A percentile compares a stretch with the other conserved stretches of the same genome.
These are phyloP conservation scores for Parmelia sp. DNA, from an alignment of 495 filamentous ascomycete genomes.

Conservation along the genomic window DNA sequence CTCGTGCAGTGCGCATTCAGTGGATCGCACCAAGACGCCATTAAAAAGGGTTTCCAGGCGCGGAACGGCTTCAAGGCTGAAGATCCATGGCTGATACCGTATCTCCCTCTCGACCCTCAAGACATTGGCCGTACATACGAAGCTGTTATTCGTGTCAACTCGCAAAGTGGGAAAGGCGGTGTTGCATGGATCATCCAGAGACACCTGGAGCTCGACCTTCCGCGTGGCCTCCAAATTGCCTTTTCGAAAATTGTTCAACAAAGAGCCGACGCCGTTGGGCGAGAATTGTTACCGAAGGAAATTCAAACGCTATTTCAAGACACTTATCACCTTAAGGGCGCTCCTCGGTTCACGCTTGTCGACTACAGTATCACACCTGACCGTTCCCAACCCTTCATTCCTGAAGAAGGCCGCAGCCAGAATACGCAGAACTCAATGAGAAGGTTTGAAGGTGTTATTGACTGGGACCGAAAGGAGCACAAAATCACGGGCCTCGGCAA, in stretches of 20 bases:
- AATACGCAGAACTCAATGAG: constrained; percentile 73
- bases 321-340: constrained; percentile 73
- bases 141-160: constrained; percentile 96
- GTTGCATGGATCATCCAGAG: constrained; percentile 91
- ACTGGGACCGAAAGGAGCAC: constrained; percentile 76
- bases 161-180: constrained; percentile 91
- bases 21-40: constrained; percentile 92
- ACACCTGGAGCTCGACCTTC: constrained; percentile 83
- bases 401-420: constrained; percentile 29
- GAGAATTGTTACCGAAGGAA: constrained; percentile 76
- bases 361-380: constrained; percentile 91
- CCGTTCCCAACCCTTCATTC: constrained; percentile 69
- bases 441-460: constrained; percentile 79
- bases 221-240: constrained; percentile 84
- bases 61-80: constrained; percentile 57
- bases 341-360: constrained; percentile 78
- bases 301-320: constrained; percentile 81
- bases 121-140: constrained; percentile 96
- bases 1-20: constrained; percentile 86
- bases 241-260: constrained; percentile 84
- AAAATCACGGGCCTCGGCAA: constrained; percentile 74
- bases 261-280: constrained; percentile 62
- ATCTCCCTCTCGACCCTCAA: constrained; percentile 85
- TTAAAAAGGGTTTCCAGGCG: constrained; percentile 88
- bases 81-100: constrained; percentile 68